A percentile compares a stretch with the other conserved stretches of the same genome.
phyloP scores from a whole-genome alignment of 2,329 filamentous ascomycete genomes.

The Atkinsonella texensis region DNA sequence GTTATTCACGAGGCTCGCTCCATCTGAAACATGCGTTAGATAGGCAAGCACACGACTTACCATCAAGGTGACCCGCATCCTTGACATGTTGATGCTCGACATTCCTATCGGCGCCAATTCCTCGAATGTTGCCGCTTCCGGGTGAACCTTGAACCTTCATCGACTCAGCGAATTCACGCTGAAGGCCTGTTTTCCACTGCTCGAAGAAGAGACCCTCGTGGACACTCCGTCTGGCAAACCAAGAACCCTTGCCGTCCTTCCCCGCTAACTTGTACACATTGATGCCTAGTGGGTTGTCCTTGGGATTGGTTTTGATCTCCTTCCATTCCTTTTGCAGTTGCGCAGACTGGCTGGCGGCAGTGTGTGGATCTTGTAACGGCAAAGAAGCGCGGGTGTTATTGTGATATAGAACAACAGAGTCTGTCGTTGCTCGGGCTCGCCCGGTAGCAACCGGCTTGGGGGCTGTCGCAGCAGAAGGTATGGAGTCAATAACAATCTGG shows the following conservation, averaged over 20 bases:
- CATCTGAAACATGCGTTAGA: not conserved
- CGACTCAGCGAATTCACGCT: conserved; percentile 69
- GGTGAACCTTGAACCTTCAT: conserved; percentile 58
- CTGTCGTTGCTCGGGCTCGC: conserved; percentile 42
- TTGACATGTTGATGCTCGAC: conserved; percentile 51
- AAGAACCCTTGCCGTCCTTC: conserved; percentile 72
- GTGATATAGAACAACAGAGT: conserved; percentile 37
- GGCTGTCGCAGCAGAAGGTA: conserved; percentile 40
- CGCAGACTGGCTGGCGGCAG: conserved; percentile 21
- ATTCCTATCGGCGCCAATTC: conserved; percentile 69
- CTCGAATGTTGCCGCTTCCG: conserved; percentile 65
- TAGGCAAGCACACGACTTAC: conserved; percentile 20
- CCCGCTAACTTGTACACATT: conserved; percentile 67
- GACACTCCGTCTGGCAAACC: conserved; percentile 79
- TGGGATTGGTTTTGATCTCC: conserved; percentile 58
- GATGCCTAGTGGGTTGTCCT: conserved; percentile 65
- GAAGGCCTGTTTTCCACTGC: conserved; percentile 65
- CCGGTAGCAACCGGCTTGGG: conserved; percentile 26
- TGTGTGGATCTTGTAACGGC: conserved; percentile 27
- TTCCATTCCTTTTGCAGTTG: conserved; percentile 78
- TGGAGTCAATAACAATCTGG: conserved; percentile 63
- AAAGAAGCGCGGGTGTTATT: conserved; percentile 41
- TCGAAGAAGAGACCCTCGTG: conserved; percentile 68
- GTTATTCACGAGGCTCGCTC: not conserved
- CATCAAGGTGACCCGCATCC: conserved; percentile 50